These are phyloP conservation scores for Rubia tinctorum DNA, from an alignment of 305 asterid genomes.

Conservation along the genomic window DNA sequence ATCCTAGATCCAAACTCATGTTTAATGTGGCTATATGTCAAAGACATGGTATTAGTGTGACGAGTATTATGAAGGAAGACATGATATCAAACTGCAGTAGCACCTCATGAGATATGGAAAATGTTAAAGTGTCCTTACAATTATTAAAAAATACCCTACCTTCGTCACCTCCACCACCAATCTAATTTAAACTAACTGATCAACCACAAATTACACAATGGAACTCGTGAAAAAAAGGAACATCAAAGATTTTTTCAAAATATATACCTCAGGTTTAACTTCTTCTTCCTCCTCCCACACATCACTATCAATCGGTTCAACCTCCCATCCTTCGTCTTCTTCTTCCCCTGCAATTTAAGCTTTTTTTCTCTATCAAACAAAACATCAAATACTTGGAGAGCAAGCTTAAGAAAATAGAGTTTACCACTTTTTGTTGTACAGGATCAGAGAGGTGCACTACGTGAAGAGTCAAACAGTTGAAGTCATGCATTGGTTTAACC, in stretches of 20 bases:
- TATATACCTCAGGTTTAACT: conserved; percentile 65
- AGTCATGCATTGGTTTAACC: no score
- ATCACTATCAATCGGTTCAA: conserved; percentile 75
- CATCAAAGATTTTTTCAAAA: neutral
- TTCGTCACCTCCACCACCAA: conserved; percentile 56
- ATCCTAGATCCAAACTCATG: neutral
- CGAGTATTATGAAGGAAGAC: neutral
- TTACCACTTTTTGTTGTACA: no score
- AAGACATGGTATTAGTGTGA: neutral
- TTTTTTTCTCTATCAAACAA: conserved; percentile 16
- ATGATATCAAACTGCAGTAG: conserved; percentile 36
- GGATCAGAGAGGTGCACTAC: no score
- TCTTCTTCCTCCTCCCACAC: conserved; percentile 93
- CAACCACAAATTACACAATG: no score
- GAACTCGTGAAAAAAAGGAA: neutral
- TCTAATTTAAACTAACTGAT: no score
- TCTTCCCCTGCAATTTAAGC: conserved; percentile 37
- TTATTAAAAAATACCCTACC: conserved; percentile 41
- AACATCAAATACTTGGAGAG: conserved; percentile 41
- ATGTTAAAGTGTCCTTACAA: conserved; percentile 42
- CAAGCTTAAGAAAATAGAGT: conserved; percentile 14
- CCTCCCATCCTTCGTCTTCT: conserved; percentile 40
- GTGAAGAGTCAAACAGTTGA: no score
- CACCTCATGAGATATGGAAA: conserved; percentile 53
- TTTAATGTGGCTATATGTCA: no score